Evolutionary conservation across 352 stramenopile species (phyloP).

Genomic region (Lagenidium giganteum): DNA sequence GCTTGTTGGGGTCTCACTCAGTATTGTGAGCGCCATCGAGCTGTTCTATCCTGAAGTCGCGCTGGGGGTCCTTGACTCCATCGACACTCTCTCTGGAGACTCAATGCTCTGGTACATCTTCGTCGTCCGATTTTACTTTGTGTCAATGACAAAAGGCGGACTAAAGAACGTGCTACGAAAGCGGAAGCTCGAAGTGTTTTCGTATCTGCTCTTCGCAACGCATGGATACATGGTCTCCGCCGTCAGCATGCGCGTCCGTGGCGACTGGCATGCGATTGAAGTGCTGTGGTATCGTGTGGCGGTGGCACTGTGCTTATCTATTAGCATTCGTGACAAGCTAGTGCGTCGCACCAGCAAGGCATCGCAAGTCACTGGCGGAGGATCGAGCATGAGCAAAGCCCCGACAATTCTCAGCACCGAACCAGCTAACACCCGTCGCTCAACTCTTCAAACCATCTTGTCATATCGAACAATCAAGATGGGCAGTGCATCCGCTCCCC

Average conservation of each 20-base stretch:
- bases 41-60: neutral
- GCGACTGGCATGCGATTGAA: slow-evolving; percentile 2
- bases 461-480: too few species aligned
- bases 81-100: slow-evolving; percentile 13
- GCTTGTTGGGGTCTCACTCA: neutral
- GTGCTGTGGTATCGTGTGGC: too few species aligned
- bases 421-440: too few species aligned
- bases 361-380: too few species aligned
- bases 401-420: too few species aligned
- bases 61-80: neutral
- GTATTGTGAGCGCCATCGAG: neutral
- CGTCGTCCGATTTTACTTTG: slow-evolving; percentile 25
- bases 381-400: too few species aligned
- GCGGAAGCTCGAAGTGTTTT: slow-evolving; percentile 11
- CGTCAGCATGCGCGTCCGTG: neutral
- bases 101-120: slow-evolving; percentile 18
- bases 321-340: too few species aligned
- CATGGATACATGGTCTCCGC: slow-evolving; percentile 25
- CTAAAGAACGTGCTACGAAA: slow-evolving; percentile 7
- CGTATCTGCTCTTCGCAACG: slow-evolving; percentile 17
- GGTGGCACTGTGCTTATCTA: too few species aligned
- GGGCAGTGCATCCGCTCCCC: too few species aligned
- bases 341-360: too few species aligned
- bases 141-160: slow-evolving; percentile 9
- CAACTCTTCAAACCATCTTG: too few species aligned